A percentile compares a stretch with the other conserved stretches of the same genome.
These are phyloP conservation scores for Pseudopediastrum boryanum DNA, from an alignment of 139 green algal genomes.

Conservation along the genomic window DNA sequence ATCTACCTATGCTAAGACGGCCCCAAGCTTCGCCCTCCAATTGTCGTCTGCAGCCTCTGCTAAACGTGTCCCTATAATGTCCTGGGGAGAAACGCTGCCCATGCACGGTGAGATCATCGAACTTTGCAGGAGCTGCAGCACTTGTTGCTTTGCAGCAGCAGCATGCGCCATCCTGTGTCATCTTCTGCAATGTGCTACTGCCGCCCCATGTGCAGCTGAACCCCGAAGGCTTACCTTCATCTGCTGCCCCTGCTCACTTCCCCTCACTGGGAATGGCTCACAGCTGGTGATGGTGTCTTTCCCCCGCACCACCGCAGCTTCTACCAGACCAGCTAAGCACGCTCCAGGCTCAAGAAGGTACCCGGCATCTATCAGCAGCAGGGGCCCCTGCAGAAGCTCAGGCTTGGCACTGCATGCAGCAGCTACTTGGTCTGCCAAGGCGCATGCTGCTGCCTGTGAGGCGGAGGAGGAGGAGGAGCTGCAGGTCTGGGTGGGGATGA, in stretches of 20 bases:
- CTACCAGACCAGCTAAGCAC: conserved; percentile 1
- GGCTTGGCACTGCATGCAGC: too few species aligned
- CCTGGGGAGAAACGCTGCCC: too few species aligned
- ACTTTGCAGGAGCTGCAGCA: too few species aligned
- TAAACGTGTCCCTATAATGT: too few species aligned
- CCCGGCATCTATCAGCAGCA: conserved; percentile 2
- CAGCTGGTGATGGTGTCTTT: conserved; percentile 22
- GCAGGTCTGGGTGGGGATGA: conserved; percentile 1
- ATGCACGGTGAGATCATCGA: too few species aligned
- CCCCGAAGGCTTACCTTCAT: background rate
- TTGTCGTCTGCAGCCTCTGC: too few species aligned
- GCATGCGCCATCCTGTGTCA: too few species aligned
- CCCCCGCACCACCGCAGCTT: conserved; percentile 11
- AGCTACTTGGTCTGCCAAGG: background rate
- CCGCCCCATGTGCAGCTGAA: background rate
- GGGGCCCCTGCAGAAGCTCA: too few species aligned
- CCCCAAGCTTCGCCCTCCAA: too few species aligned
- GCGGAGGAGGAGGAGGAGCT: background rate
- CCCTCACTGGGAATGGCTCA: conserved; percentile 18
- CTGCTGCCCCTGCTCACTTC: background rate
- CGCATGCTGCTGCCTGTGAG: background rate
- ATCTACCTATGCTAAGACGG: too few species aligned
- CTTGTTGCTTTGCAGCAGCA: too few species aligned
- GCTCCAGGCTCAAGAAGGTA: conserved; percentile 25
- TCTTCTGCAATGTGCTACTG: too few species aligned